Evolutionary conservation across 148 eudicot genomes (phyloP).

Genomic region (Nyssa sinensis): DNA sequence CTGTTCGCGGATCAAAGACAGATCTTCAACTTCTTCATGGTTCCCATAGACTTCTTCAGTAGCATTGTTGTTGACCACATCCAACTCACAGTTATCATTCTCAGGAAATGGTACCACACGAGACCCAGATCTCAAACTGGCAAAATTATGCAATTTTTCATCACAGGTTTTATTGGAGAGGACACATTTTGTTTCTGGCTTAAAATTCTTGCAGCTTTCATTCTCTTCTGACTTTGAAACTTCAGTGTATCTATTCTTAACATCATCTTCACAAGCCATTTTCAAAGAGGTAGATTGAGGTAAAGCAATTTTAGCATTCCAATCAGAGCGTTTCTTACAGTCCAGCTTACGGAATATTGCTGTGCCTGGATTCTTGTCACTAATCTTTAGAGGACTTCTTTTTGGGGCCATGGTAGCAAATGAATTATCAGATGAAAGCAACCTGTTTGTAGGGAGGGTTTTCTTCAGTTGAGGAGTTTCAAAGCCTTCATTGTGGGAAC

Average conservation of each 20-base stretch:
- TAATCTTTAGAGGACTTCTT: conserved; percentile 28
- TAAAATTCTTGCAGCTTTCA: conserved; percentile 16
- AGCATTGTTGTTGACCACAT: conserved; percentile 16
- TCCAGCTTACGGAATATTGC: conserved; percentile 29
- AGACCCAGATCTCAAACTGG: conserved; percentile 34
- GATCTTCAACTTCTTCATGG: conserved; percentile 45
- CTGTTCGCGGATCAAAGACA: conserved; percentile 58
- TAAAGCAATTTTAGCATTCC: conserved; percentile 36
- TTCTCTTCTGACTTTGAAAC: conserved; percentile 5
- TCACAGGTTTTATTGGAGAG: conserved; percentile 29
- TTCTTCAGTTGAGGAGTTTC: conserved; percentile 52
- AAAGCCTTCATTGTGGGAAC: conserved; percentile 18
- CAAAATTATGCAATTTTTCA: conserved; percentile 33
- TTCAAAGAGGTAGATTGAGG: conserved; percentile 23
- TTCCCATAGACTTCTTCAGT: conserved; percentile 40
- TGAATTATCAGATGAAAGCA: conserved; percentile 33
- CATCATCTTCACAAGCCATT: conserved; percentile 23
- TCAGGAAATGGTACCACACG: conserved; percentile 58
- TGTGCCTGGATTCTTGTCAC: conserved; percentile 26
- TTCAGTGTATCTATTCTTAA: conserved; percentile 5
- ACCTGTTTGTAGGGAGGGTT: conserved; percentile 33
- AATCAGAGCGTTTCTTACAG: conserved; percentile 25
- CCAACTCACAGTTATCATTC: conserved; percentile 20
- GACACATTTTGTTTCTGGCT: conserved; percentile 26
- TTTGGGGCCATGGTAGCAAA: conserved; percentile 19